A percentile compares a stretch with the other conserved stretches of the same genome.
Evolutionary conservation across 495 filamentous ascomycete species (phyloP).

Genomic region (Aspergillus homomorphus): DNA sequence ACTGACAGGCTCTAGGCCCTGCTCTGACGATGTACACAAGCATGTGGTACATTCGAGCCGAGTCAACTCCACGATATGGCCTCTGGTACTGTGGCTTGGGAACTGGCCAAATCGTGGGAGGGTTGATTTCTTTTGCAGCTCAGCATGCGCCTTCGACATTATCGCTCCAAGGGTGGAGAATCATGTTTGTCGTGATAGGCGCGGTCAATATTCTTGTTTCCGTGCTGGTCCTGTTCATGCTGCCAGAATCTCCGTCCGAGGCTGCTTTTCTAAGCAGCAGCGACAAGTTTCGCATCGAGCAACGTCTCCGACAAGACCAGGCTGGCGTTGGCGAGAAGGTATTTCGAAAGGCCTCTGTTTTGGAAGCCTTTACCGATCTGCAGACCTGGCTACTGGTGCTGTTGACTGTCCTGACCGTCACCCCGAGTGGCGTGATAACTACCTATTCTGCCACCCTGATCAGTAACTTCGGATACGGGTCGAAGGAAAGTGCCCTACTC

Average conservation of each 20-base stretch:
- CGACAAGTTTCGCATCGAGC: slow-evolving; percentile 40
- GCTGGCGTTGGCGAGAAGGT: slow-evolving; percentile 46
- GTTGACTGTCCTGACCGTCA: slow-evolving; percentile 45
- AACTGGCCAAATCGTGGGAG: slow-evolving; percentile 59
- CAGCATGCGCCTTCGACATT: slow-evolving; percentile 45
- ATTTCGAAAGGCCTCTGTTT: slow-evolving; percentile 34
- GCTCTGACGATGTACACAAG: slow-evolving; percentile 49
- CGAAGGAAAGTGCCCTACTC: slow-evolving; percentile 50
- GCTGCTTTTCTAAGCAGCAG: slow-evolving; percentile 51
- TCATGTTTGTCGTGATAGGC: slow-evolving; percentile 63
- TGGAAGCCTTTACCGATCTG: slow-evolving; percentile 40
- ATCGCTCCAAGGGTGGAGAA: slow-evolving; percentile 53
- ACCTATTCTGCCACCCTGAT: slow-evolving; percentile 50
- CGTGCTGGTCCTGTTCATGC: slow-evolving; percentile 45
- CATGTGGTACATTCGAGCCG: slow-evolving; percentile 61
- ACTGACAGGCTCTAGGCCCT: no score
- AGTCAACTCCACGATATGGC: slow-evolving; percentile 59
- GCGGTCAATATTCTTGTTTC: slow-evolving; percentile 52
- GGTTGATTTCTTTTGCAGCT: slow-evolving; percentile 58
- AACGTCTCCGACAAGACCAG: slow-evolving; percentile 45
- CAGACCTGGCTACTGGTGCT: slow-evolving; percentile 42
- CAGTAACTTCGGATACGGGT: slow-evolving; percentile 42
- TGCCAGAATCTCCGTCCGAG: slow-evolving; percentile 50
- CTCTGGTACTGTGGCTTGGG: slow-evolving; percentile 67
- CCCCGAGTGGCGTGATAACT: slow-evolving; percentile 50